phyloP scores from a whole-genome alignment of 2,329 filamentous ascomycete genomes.

The Ascochyta fabae region DNA sequence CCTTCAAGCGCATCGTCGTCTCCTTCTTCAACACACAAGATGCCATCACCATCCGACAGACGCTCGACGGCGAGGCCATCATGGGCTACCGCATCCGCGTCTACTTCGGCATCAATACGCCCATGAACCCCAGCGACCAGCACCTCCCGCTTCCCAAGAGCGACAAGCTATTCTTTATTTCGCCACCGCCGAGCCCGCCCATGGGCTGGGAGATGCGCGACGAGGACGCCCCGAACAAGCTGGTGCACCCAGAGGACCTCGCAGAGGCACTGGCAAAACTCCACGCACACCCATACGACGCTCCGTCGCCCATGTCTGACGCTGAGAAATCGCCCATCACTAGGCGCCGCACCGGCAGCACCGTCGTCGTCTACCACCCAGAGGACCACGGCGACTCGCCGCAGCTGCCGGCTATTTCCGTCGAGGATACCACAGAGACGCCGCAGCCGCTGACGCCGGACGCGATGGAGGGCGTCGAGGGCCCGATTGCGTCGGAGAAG shows the following conservation, averaged over 20 bases:
- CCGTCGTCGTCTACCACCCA: constrained; percentile 68
- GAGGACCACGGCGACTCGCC: constrained; percentile 67
- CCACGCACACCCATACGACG: constrained; percentile 48
- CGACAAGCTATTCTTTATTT: constrained; percentile 71
- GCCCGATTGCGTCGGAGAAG: constrained; percentile 43
- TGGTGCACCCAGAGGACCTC: constrained; percentile 68
- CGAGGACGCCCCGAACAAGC: constrained; percentile 70
- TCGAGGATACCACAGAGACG: constrained; percentile 64
- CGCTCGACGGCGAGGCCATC: constrained; percentile 76
- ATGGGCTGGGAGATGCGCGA: constrained; percentile 69
- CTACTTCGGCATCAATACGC: constrained; percentile 49
- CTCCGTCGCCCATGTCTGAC: constrained; percentile 31
- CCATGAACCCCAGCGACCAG: constrained; percentile 48
- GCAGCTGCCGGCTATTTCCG: constrained; percentile 66
- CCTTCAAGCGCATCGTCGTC: constrained; percentile 80
- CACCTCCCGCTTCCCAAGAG: constrained; percentile 58
- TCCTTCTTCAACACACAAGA: constrained; percentile 75
- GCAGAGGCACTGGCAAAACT: constrained; percentile 63
- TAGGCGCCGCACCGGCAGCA: constrained; percentile 56
- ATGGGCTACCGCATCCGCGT: constrained; percentile 64
- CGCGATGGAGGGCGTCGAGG: constrained; percentile 44
- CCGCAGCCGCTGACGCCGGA: constrained; percentile 56
- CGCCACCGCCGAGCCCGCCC: constrained; percentile 67
- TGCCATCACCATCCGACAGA: constrained; percentile 72
- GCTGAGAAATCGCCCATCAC: constrained; percentile 32